These are phyloP conservation scores for Rehmannia glutinosa DNA, from an alignment of 257 asterid species.

Conservation along the genomic window DNA sequence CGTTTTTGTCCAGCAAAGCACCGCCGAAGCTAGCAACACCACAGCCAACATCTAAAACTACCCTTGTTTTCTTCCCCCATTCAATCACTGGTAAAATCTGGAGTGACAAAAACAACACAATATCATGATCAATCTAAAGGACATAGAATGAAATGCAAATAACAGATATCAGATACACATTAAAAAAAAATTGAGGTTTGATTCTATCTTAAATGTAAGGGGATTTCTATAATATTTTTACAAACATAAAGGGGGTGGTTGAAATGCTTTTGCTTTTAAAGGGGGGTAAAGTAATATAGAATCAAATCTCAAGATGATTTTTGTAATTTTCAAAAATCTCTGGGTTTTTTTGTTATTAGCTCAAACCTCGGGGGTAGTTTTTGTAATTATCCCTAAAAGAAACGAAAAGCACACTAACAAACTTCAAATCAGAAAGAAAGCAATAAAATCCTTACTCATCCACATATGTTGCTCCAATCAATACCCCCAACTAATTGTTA, in stretches of 20 bases:
- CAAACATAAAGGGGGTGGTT: too few species aligned
- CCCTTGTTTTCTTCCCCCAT: conserved; percentile 87
- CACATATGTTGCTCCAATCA: not conserved
- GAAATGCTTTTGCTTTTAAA: too few species aligned
- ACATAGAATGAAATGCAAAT: not conserved
- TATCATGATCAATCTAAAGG: not conserved
- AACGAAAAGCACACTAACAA: not conserved
- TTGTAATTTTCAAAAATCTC: not conserved
- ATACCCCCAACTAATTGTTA: too few species aligned
- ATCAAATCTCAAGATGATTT: not conserved
- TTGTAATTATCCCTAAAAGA: not conserved
- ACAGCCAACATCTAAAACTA: conserved; percentile 89
- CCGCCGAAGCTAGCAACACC: conserved; percentile 99
- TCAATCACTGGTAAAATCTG: conserved; percentile 63
- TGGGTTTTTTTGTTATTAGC: not conserved
- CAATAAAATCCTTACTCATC: not conserved
- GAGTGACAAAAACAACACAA: conserved; percentile 13
- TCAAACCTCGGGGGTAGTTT: not conserved
- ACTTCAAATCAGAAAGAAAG: not conserved
- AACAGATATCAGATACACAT: not conserved
- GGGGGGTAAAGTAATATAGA: too few species aligned
- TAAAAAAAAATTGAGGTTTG: too few species aligned
- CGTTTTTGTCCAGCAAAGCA: conserved; percentile 68
- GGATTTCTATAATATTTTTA: too few species aligned
- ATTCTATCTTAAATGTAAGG: too few species aligned